Base-by-base conservation (phyloP, 345 rosid species). In the Eucalyptus globulus region DNA sequence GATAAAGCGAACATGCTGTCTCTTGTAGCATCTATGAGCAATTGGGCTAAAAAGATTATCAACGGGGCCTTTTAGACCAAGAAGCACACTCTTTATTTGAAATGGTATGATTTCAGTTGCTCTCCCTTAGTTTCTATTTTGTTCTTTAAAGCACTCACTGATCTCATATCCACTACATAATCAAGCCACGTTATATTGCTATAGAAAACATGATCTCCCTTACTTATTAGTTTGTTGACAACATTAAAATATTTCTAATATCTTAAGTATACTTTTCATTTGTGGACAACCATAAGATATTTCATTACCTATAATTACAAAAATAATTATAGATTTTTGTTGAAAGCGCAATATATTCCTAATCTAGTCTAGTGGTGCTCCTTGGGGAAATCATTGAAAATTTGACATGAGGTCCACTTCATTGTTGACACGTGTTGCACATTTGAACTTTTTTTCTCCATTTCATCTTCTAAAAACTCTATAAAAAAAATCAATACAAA, bases 11-110 rank as follows among this genome's bases (percentile, higher is more conserved):
- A 31, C 43, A 69, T 1, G 6, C 3, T 9, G 2, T 31, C 12
- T 9, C 9, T 31, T 69, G 43, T 1, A 1, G 4, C 80, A 69
- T 16, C 12, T 3, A 31, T 69, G 24, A 69, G 5, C 12, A 31
- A 31, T 5, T 16, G 80, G 80, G 1, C 40, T 69, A 8, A 3
- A 16, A 6, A 31, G 3, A 67, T 2, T 5, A 67, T n/a, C 40
- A 67, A 67, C 40, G 1, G 0, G 40, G 3, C 3, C 21, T 69
- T 31, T 69, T 4, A 16, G 0, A 31, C 1, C 43, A 31, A 69
- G 80, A 31, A 31, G 80, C 43, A 1, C 7, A 5, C 11, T 31
- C 13, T 69, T 15, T 11, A 14, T 8, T 16, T 31, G 80, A 69
- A 7, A 69, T 4, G 80, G 80, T 69, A 69, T 69, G 80, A 8